Percentiles rank a stretch among this genome's conserved stretches.
These are phyloP conservation scores for Candida neerlandica DNA, from an alignment of 1,139 yeast species.

Conservation along the genomic window DNA sequence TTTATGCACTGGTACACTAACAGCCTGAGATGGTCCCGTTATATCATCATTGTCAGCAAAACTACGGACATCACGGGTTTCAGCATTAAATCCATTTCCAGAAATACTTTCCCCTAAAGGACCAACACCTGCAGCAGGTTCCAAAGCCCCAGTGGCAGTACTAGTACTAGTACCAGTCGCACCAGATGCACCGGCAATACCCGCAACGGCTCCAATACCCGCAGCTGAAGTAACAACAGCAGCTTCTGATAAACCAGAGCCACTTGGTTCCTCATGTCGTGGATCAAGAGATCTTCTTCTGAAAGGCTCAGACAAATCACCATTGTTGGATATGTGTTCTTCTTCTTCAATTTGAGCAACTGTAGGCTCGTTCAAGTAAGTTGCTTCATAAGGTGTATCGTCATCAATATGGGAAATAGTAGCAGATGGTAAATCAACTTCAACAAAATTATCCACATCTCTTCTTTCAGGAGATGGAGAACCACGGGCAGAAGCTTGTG, in stretches of 20 bases:
- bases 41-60: constrained; percentile 10
- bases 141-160: constrained; percentile 13
- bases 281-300: constrained; percentile 18
- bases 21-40: neutral
- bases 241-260: constrained; percentile 10
- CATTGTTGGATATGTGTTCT: constrained; percentile 4
- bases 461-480: constrained; percentile 37
- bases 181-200: constrained; percentile 16
- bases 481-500: constrained; percentile 30
- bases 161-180: too few species aligned
- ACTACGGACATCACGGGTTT: constrained; percentile 1
- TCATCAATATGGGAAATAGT: constrained; percentile 21
- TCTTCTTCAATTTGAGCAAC: constrained; percentile 7
- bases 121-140: constrained; percentile 17
- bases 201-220: constrained; percentile 17
- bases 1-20: neutral
- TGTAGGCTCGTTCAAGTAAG: constrained; percentile 4
- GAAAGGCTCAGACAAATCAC: constrained; percentile 10
- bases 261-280: constrained; percentile 3
- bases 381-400: constrained; percentile 6
- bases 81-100: neutral
- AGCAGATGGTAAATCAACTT: constrained; percentile 30
- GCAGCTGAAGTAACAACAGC: constrained; percentile 15
- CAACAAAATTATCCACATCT: constrained; percentile 28
- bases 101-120: constrained; percentile 5